Evolutionary conservation across 225 moss, liverwort and hornwort genomes (phyloP).

Genomic region (Polytrichum formosum): DNA sequence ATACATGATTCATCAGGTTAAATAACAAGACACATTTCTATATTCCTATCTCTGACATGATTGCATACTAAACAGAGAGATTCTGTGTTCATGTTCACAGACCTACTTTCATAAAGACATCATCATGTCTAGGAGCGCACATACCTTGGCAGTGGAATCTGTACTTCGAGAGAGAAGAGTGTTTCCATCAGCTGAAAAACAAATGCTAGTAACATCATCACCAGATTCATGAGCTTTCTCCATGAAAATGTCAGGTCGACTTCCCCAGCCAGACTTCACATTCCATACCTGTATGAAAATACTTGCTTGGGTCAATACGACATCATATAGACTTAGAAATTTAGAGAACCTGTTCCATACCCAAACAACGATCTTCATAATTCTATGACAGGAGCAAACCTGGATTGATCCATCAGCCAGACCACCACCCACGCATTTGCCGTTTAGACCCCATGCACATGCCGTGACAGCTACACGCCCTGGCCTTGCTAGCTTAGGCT

Average conservation of each 20-base stretch:
- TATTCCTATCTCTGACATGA: too few species aligned
- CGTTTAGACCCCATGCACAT: slow-evolving; percentile 91
- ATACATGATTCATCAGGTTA: neutral
- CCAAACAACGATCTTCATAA: neutral
- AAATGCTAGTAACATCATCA: slow-evolving; percentile 92
- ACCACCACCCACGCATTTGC: slow-evolving; percentile 87
- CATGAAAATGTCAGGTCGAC: slow-evolving; percentile 93
- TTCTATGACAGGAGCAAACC: slow-evolving; percentile 37
- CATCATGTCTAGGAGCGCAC: neutral
- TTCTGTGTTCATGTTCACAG: neutral
- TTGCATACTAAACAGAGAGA: too few species aligned
- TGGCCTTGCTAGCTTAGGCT: slow-evolving; percentile 92
- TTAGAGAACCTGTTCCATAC: neutral
- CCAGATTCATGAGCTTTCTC: slow-evolving; percentile 89
- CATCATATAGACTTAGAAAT: neutral
- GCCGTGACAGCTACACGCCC: slow-evolving; percentile 89
- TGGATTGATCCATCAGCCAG: slow-evolving; percentile 98
- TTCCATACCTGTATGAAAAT: slow-evolving; percentile 75
- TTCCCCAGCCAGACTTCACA: slow-evolving; percentile 98
- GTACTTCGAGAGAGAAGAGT: slow-evolving; percentile 92
- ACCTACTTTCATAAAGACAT: neutral
- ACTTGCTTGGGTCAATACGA: neutral
- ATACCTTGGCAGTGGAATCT: slow-evolving; percentile 89
- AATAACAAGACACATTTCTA: neutral
- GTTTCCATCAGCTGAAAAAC: slow-evolving; percentile 89